These are phyloP conservation scores for Prototheca cutis DNA, from an alignment of 163 green algal species.

Conservation along the genomic window DNA sequence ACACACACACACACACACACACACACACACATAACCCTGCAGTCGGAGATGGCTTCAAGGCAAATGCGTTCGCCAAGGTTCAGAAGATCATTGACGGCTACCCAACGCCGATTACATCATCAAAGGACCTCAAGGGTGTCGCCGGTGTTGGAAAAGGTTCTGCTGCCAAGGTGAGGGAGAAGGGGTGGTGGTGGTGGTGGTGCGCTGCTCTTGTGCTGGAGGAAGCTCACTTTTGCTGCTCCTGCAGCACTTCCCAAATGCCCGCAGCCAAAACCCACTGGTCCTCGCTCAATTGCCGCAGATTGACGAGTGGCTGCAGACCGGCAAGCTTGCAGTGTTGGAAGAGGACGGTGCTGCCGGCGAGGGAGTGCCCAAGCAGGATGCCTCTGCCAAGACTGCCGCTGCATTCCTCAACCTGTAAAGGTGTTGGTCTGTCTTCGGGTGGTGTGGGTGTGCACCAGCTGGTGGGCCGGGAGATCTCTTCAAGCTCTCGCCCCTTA, in stretches of 20 bases:
- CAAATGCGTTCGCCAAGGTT: slow-evolving; percentile 25
- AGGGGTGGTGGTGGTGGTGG: neutral
- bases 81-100: slow-evolving; percentile 12
- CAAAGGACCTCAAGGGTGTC: slow-evolving; percentile 39
- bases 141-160: slow-evolving; percentile 50
- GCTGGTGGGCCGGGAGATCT: too few species aligned
- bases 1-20: too few species aligned
- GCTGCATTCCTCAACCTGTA: too few species aligned
- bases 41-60: slow-evolving; percentile 22
- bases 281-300: too few species aligned
- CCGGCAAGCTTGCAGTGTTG: slow-evolving; percentile 30
- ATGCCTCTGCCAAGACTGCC: neutral
- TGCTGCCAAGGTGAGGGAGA: slow-evolving; percentile 21
- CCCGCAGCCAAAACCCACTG: too few species aligned
- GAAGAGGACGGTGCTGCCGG: slow-evolving; percentile 14
- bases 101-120: slow-evolving; percentile 20
- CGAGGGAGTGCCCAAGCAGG: neutral
- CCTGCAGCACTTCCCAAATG: slow-evolving; percentile 3
- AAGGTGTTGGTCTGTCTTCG: too few species aligned
- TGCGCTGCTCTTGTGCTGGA: neutral
- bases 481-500: too few species aligned
- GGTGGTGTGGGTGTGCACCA: too few species aligned
- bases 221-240: neutral
- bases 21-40: too few species aligned
- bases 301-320: slow-evolving; percentile 45